Evolutionary conservation across 202 grass and related monocot species (phyloP).

Genomic region (Saccharum hybrid): DNA sequence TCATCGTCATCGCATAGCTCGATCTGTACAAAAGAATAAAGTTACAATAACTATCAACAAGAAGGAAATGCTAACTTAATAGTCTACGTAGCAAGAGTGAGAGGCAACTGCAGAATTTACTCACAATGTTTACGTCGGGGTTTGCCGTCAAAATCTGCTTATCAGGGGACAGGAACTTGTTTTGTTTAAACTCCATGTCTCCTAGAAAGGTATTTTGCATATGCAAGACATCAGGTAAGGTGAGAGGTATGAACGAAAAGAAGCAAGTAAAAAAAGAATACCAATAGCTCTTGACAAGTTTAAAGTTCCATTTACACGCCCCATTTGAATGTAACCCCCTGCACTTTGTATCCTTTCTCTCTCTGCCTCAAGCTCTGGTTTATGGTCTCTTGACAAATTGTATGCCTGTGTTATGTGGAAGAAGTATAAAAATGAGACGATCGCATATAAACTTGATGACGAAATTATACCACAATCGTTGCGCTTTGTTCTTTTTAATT

Average conservation of each 20-base stretch:
- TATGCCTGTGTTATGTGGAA: slow-evolving; percentile 76
- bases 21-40: slow-evolving; percentile 50
- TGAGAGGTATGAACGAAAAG: slow-evolving; percentile 38
- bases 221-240: slow-evolving; percentile 35
- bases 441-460: slow-evolving; percentile 30
- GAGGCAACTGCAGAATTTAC: slow-evolving; percentile 38
- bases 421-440: slow-evolving; percentile 23
- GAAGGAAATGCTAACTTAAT: slow-evolving; percentile 14
- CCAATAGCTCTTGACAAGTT: slow-evolving; percentile 92
- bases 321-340: slow-evolving; percentile 86
- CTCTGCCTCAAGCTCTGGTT: slow-evolving; percentile 91
- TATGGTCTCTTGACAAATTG: slow-evolving; percentile 97
- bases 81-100: not conserved
- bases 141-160: slow-evolving; percentile 78
- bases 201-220: slow-evolving; percentile 45
- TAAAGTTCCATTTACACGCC: slow-evolving; percentile 91
- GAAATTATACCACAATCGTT: slow-evolving; percentile 13
- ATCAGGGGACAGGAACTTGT: slow-evolving; percentile 70
- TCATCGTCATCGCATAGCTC: slow-evolving; percentile 92
- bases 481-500: not conserved
- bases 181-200: slow-evolving; percentile 85
- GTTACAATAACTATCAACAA: not conserved
- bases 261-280: slow-evolving; percentile 37
- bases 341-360: slow-evolving; percentile 92
- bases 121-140: slow-evolving; percentile 73